phyloP scores from a whole-genome alignment of 2,329 filamentous ascomycete species.

The Alternaria arborescens region DNA sequence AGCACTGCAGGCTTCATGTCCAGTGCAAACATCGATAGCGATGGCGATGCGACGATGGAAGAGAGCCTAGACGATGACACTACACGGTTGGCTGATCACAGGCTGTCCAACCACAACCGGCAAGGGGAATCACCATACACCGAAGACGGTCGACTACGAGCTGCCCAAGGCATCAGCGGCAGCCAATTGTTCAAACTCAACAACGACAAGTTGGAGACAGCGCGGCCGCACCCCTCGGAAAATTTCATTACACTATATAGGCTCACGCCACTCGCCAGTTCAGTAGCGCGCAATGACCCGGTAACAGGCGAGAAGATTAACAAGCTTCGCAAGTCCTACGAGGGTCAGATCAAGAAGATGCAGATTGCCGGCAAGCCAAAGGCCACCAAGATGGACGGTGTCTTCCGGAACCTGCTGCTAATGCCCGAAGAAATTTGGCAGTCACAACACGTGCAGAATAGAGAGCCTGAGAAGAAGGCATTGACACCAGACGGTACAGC shows the following conservation, averaged over 20 bases:
- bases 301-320: constrained; percentile 71
- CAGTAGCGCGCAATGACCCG: constrained; percentile 67
- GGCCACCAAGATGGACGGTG: constrained; percentile 52
- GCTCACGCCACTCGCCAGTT: constrained; percentile 63
- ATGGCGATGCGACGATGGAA: constrained; percentile 55
- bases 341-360: constrained; percentile 61
- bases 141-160: constrained; percentile 36
- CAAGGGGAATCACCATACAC: constrained; percentile 43
- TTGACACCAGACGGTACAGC: constrained; percentile 40
- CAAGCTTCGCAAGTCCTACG: constrained; percentile 66
- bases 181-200: constrained; percentile 48
- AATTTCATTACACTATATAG: constrained; percentile 68
- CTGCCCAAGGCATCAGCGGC: constrained; percentile 42
- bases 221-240: constrained; percentile 65
- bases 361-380: constrained; percentile 60
- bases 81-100: constrained; percentile 46
- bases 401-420: constrained; percentile 47
- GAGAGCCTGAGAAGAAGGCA: constrained; percentile 47
- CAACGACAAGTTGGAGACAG: constrained; percentile 51
- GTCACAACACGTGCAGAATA: constrained; percentile 50
- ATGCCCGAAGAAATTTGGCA: constrained; percentile 54
- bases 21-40: constrained; percentile 49
- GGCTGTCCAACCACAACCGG: constrained; percentile 59
- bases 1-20: constrained; percentile 48
- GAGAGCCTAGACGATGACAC: constrained; percentile 44